Evolutionary conservation across 495 filamentous ascomycete genomes (phyloP).

Genomic region (Penicillium parvum): DNA sequence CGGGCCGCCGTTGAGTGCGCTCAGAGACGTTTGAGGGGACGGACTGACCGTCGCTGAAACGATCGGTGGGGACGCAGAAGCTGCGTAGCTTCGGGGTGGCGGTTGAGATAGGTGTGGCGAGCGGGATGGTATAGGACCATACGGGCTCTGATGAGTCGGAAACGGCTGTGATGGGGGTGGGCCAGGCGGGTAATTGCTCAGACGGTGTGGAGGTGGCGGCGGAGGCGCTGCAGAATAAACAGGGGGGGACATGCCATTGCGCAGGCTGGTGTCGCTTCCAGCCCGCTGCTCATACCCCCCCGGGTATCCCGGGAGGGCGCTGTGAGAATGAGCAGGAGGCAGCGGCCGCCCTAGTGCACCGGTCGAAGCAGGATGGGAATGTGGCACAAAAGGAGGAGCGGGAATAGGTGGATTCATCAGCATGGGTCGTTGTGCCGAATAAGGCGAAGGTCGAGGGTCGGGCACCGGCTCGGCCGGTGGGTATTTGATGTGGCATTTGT

Average conservation of each 20-base stretch:
- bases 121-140: conserved; percentile 34
- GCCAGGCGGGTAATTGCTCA: conserved; percentile 31
- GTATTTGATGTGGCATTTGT: conserved; percentile 50
- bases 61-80: conserved; percentile 46
- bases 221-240: conserved; percentile 25
- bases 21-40: conserved; percentile 39
- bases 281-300: conserved; percentile 37
- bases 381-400: conserved; percentile 28
- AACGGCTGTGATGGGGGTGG: conserved; percentile 38
- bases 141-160: conserved; percentile 40
- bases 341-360: conserved; percentile 32
- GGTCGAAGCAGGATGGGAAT: conserved; percentile 25
- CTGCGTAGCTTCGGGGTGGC: conserved; percentile 36
- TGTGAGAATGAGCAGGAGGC: conserved; percentile 23
- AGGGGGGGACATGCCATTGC: conserved; percentile 35
- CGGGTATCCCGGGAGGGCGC: conserved; percentile 16
- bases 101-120: conserved; percentile 40
- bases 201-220: conserved; percentile 23
- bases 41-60: conserved; percentile 39
- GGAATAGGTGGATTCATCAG: conserved; percentile 33
- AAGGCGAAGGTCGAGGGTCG: conserved; percentile 36
- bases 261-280: conserved; percentile 21
- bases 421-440: conserved; percentile 30
- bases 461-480: conserved; percentile 19
- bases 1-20: conserved; percentile 35